These are phyloP conservation scores for Phytophthora citrophthora DNA, from an alignment of 352 stramenopile species.

Conservation along the genomic window DNA sequence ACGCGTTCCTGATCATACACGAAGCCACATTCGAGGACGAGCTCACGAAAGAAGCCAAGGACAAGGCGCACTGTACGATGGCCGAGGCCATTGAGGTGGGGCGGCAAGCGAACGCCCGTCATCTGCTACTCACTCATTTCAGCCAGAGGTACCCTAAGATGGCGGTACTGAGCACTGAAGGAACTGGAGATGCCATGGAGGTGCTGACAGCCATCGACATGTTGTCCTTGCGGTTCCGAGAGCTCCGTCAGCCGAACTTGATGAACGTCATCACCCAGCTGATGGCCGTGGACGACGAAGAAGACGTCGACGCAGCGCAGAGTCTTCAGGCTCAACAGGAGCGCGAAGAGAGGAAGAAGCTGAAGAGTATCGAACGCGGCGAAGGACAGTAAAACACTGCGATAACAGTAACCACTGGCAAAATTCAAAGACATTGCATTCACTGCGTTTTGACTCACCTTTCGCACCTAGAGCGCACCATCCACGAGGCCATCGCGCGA, in stretches of 20 bases:
- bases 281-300: constrained; percentile 52
- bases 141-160: constrained; percentile 88
- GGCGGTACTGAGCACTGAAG: constrained; percentile 40
- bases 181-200: constrained; percentile 31
- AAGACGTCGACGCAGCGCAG: constrained; percentile 20
- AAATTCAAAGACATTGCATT: constrained; percentile 28
- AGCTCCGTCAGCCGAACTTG: constrained; percentile 63
- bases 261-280: constrained; percentile 75
- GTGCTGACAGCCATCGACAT: constrained; percentile 81
- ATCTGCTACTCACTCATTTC: constrained; percentile 97
- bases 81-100: constrained; percentile 92
- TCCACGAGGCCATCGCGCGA: constrained; percentile 72
- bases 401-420: constrained; percentile 2
- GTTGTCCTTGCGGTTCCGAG: constrained; percentile 72
- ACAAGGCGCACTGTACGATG: constrained; percentile 96
- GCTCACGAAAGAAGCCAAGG: constrained; percentile 91
- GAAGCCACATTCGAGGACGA: constrained; percentile 98
- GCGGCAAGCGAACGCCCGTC: constrained; percentile 72
- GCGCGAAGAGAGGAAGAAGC: constrained; percentile 30
- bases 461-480: constrained; percentile 28
- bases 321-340: constrained; percentile 28
- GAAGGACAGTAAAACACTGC: constrained; percentile 12
- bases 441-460: constrained; percentile 21
- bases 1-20: constrained; percentile 94
- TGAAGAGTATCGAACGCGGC: constrained; percentile 23